Evolutionary conservation across 345 rosid genomes (phyloP).

Genomic region (Psidium friedrichsthalianum): DNA sequence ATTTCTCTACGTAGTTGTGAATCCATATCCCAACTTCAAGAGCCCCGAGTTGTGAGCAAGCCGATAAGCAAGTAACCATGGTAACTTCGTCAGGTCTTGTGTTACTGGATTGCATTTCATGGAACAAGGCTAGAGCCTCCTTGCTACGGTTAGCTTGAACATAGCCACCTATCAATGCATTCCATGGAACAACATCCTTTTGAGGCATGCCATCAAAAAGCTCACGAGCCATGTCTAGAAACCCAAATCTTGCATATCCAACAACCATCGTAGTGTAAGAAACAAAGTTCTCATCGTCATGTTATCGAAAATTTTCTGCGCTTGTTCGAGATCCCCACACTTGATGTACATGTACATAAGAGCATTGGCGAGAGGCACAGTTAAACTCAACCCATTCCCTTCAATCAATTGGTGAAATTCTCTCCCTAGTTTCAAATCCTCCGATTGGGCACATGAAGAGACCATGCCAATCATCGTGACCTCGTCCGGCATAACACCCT

Average conservation of each 20-base stretch:
- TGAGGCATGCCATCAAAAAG: conserved; percentile 53
- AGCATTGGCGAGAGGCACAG: conserved; percentile 53
- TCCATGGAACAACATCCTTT: conserved; percentile 75
- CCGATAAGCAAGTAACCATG: conserved; percentile 76
- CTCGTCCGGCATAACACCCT: conserved; percentile 45
- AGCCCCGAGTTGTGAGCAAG: conserved; percentile 86
- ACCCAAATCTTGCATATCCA: conserved; percentile 61
- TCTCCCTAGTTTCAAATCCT: conserved; percentile 50
- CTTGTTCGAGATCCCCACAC: conserved; percentile 54
- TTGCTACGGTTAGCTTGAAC: conserved; percentile 49
- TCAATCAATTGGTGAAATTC: conserved; percentile 38
- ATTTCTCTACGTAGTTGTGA: conserved; percentile 55
- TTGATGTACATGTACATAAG: conserved; percentile 83
- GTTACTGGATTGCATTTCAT: conserved; percentile 59
- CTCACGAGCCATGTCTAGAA: conserved; percentile 42
- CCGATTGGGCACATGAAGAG: conserved; percentile 45
- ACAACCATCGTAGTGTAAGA: conserved; percentile 70
- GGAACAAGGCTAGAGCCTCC: conserved; percentile 66
- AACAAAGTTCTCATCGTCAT: conserved; percentile 47
- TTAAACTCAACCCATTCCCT: conserved; percentile 32
- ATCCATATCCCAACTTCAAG: conserved; percentile 78
- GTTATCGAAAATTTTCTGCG: conserved; percentile 35
- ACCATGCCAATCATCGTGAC: conserved; percentile 78
- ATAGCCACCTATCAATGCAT: conserved; percentile 70
- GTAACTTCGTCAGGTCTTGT: conserved; percentile 62